phyloP scores from a whole-genome alignment of 2,329 filamentous ascomycete genomes.

The Hypomyces perniciosus region DNA sequence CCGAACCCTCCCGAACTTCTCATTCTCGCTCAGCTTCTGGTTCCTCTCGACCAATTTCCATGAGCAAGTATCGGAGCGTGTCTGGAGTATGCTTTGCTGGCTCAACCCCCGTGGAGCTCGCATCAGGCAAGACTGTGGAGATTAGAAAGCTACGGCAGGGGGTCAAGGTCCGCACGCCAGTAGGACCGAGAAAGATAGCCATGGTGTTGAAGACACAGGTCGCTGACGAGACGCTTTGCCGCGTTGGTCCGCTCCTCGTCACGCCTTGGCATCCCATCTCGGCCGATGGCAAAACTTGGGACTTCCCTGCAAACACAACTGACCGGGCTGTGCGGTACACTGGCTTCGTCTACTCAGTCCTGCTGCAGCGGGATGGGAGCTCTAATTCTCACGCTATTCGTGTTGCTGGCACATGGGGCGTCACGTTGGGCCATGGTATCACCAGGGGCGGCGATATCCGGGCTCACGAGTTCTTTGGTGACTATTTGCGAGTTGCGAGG shows the following conservation, averaged over 20 bases:
- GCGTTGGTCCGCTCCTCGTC: constrained; percentile 41
- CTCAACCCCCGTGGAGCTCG: constrained; percentile 40
- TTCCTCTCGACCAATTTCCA: constrained; percentile 23
- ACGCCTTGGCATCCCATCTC: constrained; percentile 57
- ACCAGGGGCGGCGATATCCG: constrained; percentile 30
- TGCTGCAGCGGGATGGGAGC: constrained; percentile 43
- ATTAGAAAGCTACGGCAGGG: constrained; percentile 41
- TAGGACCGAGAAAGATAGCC: constrained; percentile 42
- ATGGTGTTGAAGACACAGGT: constrained; percentile 48
- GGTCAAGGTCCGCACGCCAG: constrained; percentile 44
- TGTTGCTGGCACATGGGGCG: constrained; percentile 44
- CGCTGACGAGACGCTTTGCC: constrained; percentile 34
- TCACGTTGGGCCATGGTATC: constrained; percentile 54
- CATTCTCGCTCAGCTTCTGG: neutral
- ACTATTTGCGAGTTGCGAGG: constrained; percentile 38
- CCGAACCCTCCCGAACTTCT: constrained; percentile 30
- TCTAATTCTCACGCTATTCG: constrained; percentile 44
- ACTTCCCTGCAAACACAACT: constrained; percentile 38
- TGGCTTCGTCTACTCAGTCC: constrained; percentile 50
- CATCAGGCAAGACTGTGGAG: constrained; percentile 31
- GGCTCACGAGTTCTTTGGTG: constrained; percentile 50
- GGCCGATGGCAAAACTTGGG: constrained; percentile 34
- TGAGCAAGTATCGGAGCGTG: constrained; percentile 39
- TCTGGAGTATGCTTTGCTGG: constrained; percentile 48
- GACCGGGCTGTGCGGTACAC: constrained; percentile 35